A percentile compares a stretch with the other conserved stretches of the same genome.
Conservation (phyloP, 2,329 filamentous ascomycete genomes). For the Colletotrichum siamense region DNA sequence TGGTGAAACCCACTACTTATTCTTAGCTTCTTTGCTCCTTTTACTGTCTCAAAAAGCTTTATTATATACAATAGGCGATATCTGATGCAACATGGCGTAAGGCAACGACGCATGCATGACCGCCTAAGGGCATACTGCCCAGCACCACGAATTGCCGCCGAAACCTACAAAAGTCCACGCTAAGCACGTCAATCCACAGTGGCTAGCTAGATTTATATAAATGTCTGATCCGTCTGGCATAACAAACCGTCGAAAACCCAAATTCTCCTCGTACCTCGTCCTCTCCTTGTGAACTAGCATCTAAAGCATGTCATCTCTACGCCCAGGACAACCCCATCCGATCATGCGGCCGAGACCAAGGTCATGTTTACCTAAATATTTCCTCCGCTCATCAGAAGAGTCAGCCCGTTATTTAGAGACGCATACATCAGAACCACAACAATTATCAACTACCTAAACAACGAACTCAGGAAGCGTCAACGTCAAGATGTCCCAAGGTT, state of each 20-base stretch:
- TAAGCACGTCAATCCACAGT: neutral
- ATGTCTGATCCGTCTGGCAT: neutral
- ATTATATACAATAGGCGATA: too few species aligned
- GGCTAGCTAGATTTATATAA: accelerated
- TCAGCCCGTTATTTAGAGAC: too few species aligned
- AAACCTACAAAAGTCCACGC: neutral
- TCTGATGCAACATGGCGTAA: neutral
- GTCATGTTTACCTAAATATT: too few species aligned
- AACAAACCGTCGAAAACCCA: neutral
- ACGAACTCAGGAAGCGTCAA: too few species aligned
- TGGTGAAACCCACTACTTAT: too few species aligned
- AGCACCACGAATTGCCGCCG: neutral
- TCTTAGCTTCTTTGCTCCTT: too few species aligned
- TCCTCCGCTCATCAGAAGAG: too few species aligned
- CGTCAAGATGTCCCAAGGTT: too few species aligned
- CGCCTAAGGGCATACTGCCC: neutral
- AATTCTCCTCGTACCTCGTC: accelerated
- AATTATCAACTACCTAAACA: too few species aligned
- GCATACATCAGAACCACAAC: neutral
- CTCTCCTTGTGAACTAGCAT: too few species aligned
- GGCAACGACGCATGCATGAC: neutral
- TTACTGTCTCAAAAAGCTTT: too few species aligned
- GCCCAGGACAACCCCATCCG: accelerated
- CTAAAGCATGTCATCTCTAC: neutral
- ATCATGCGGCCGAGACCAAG: accelerated